Conservation (phyloP, 2,329 filamentous ascomycete species). For the Knufia petricola region DNA sequence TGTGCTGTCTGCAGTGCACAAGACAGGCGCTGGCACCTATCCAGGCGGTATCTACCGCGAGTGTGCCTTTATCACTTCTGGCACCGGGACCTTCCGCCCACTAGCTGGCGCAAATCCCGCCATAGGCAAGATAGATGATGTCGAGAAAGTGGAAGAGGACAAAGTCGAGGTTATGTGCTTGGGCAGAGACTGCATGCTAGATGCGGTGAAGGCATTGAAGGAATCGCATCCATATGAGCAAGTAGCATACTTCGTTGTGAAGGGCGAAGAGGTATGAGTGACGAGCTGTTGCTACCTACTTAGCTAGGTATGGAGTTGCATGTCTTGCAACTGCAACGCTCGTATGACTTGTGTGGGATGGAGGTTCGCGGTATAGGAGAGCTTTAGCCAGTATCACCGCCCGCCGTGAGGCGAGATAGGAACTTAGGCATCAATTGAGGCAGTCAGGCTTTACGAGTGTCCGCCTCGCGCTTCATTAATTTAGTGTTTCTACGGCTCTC, state of each 20-base stretch:
- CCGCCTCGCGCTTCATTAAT: too few species aligned
- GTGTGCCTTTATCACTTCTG: conserved; percentile 31
- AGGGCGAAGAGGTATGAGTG: conserved; percentile 27
- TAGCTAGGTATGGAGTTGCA: too few species aligned
- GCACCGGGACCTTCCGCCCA: conserved; percentile 35
- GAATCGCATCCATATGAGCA: conserved; percentile 39
- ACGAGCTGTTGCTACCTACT: too few species aligned
- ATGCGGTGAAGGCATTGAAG: conserved; percentile 33
- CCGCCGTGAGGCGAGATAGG: too few species aligned
- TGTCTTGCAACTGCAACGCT: too few species aligned
- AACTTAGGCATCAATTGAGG: too few species aligned
- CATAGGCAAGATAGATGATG: conserved; percentile 30
- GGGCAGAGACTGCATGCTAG: conserved; percentile 29
- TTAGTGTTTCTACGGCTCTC: too few species aligned
- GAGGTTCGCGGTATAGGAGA: too few species aligned
- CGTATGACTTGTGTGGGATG: too few species aligned
- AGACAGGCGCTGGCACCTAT: neutral
- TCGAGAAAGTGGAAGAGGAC: conserved; percentile 35
- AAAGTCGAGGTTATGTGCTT: conserved; percentile 37
- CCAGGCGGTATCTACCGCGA: conserved; percentile 27
- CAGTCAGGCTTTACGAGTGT: too few species aligned
- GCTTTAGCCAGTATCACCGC: too few species aligned
- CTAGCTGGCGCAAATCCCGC: conserved; percentile 31
- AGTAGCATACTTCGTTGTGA: conserved; percentile 36
- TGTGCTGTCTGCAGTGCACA: neutral